Evolutionary conservation across 163 green algal genomes (phyloP).

Genomic region (Prototheca wickerhamii): DNA sequence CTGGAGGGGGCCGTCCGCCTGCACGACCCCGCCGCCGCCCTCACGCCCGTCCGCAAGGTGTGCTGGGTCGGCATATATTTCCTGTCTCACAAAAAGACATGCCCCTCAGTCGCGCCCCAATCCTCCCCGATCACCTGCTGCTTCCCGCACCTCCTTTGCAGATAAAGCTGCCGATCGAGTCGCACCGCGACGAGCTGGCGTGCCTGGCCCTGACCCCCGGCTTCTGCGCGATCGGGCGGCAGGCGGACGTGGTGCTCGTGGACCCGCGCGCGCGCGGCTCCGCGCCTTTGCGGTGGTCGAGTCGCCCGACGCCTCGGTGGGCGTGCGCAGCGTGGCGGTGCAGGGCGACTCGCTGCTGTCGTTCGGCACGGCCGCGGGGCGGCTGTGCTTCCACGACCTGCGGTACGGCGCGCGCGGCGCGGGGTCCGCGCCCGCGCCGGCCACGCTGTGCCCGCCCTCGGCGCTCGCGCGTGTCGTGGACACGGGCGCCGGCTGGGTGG

Average conservation of each 20-base stretch:
- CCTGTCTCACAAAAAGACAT: neutral
- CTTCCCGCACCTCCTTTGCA: conserved; percentile 1
- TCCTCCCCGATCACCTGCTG: neutral
- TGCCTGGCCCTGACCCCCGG: conserved; percentile 33
- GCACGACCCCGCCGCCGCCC: conserved; percentile 26
- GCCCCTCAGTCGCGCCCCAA: neutral
- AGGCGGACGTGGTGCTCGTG: conserved; percentile 32
- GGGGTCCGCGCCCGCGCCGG: too few species aligned
- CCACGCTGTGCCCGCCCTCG: neutral
- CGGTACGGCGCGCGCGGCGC: conserved; percentile 4
- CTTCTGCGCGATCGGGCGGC: conserved; percentile 35
- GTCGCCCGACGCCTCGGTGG: conserved; percentile 18
- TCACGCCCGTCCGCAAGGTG: conserved; percentile 9
- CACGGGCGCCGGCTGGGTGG: conserved; percentile 23
- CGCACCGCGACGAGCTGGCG: conserved; percentile 29
- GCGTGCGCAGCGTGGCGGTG: conserved; percentile 38
- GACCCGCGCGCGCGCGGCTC: conserved; percentile 24
- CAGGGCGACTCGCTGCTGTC: conserved; percentile 32
- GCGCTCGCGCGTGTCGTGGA: conserved; percentile 11
- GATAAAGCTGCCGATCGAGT: conserved; percentile 20
- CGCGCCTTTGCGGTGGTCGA: neutral
- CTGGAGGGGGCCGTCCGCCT: conserved; percentile 38
- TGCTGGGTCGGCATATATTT: conserved; percentile 2
- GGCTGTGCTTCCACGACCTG: conserved; percentile 41
- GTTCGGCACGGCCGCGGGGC: conserved; percentile 35